A percentile compares a stretch with the other conserved stretches of the same genome.
phyloP scores from a whole-genome alignment of 306 rosid species.

The Medicago lupulina region DNA sequence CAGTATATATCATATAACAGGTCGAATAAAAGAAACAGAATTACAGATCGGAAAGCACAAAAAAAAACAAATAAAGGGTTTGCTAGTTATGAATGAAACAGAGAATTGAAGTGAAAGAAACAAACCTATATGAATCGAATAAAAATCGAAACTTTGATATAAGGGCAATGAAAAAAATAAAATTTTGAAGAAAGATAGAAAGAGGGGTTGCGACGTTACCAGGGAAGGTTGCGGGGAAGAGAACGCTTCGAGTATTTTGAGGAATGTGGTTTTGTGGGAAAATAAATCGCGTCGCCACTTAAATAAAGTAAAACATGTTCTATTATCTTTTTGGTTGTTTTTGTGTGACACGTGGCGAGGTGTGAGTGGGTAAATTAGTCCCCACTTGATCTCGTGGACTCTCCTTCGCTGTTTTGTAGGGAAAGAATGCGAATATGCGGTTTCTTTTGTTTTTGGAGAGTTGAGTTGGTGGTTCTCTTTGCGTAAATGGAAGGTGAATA shows the following conservation, averaged over 20 bases:
- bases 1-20: slow-evolving; percentile 21
- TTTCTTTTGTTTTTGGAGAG: background rate
- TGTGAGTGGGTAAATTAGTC: slow-evolving; percentile 1
- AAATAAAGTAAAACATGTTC: background rate
- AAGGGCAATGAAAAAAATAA: background rate
- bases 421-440: background rate
- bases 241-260: background rate
- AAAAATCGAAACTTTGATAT: slow-evolving; percentile 4
- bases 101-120: background rate
- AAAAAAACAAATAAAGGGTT: slow-evolving; percentile 28
- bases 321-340: background rate
- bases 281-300: slow-evolving; percentile 38
- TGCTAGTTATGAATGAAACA: background rate
- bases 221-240: slow-evolving; percentile 41
- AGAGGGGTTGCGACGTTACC: slow-evolving; percentile 1
- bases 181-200: background rate
- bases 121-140: background rate
- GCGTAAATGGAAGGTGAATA: background rate
- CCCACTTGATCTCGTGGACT: background rate
- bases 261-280: background rate
- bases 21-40: slow-evolving; percentile 17
- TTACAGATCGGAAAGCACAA: background rate
- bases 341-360: background rate
- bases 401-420: background rate
- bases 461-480: background rate